These are phyloP conservation scores for Solanum gracilifrons DNA, from an alignment of 257 asterid species.

Conservation along the genomic window DNA sequence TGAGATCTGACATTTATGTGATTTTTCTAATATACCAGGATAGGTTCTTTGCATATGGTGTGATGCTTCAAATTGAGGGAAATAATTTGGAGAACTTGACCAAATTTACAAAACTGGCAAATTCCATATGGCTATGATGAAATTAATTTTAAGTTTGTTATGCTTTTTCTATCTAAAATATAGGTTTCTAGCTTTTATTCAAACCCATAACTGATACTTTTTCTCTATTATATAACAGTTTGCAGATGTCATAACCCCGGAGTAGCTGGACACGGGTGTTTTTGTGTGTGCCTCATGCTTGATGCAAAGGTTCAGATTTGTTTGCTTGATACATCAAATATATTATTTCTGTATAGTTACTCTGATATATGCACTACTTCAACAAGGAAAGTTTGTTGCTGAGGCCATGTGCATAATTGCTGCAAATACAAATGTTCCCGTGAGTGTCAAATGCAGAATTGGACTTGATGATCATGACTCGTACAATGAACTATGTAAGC, in stretches of 20 bases:
- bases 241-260: slow-evolving; percentile 94
- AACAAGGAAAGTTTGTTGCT: slow-evolving; percentile 89
- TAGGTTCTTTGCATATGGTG: slow-evolving; percentile 69
- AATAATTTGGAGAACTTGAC: slow-evolving; percentile 73
- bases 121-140: slow-evolving; percentile 80
- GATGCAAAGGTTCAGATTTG: slow-evolving; percentile 69
- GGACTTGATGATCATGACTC: slow-evolving; percentile 88
- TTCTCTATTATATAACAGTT: slow-evolving; percentile 25
- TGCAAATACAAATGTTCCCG: slow-evolving; percentile 80
- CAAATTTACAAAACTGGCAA: slow-evolving; percentile 75
- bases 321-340: background rate
- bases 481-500: slow-evolving; percentile 83
- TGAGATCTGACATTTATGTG: slow-evolving; percentile 6
- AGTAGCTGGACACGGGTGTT: slow-evolving; percentile 96
- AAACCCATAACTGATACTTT: slow-evolving; percentile 6
- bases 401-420: slow-evolving; percentile 87
- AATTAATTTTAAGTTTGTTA: slow-evolving; percentile 68
- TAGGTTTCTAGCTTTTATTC: background rate
- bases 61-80: slow-evolving; percentile 92
- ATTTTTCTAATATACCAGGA: slow-evolving; percentile 48
- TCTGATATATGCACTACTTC: slow-evolving; percentile 29
- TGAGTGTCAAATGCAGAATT: slow-evolving; percentile 84
- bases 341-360: slow-evolving; percentile 6
- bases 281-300: slow-evolving; percentile 87
- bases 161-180: background rate